Conservation (phyloP, 2,329 filamentous ascomycete species). For the Penicillium sp. region DNA sequence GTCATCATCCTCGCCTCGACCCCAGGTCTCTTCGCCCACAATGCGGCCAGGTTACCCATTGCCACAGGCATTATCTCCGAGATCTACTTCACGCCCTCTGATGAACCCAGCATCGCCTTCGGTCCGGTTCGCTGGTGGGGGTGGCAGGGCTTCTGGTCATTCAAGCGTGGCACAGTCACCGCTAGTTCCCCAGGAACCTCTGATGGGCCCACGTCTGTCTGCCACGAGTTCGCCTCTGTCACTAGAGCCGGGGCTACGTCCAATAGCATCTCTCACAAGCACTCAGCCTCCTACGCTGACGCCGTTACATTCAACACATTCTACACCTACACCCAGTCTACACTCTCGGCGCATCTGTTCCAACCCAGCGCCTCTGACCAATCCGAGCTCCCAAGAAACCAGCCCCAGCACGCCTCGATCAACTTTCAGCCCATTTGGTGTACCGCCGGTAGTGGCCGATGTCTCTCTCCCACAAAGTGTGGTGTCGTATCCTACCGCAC, state of each 20-base stretch:
- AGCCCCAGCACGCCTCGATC: conserved; percentile 37
- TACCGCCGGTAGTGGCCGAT: conserved; percentile 29
- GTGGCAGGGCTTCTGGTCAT: conserved; percentile 30
- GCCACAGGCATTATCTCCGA: conserved; percentile 35
- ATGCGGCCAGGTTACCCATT: conserved; percentile 25
- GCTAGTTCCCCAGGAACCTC: conserved; percentile 32
- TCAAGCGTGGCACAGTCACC: conserved; percentile 36
- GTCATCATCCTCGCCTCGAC: conserved; percentile 25
- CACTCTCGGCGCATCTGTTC: conserved; percentile 33
- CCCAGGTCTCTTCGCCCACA: conserved; percentile 31
- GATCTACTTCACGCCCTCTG: conserved; percentile 28
- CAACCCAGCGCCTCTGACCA: conserved; percentile 28
- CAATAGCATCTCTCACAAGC: conserved; percentile 20
- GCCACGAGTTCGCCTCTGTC: conserved; percentile 28
- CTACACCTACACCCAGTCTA: conserved; percentile 33
- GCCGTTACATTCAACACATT: conserved; percentile 36
- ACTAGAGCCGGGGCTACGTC: conserved; percentile 24
- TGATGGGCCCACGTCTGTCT: conserved; percentile 28
- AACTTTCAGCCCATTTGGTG: conserved; percentile 31
- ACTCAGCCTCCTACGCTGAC: conserved; percentile 16
- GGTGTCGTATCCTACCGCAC: conserved; percentile 19
- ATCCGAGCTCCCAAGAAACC: conserved; percentile 34
- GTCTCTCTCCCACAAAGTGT: conserved; percentile 19
- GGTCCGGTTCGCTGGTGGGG: conserved; percentile 30
- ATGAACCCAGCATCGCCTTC: conserved; percentile 40